Conservation (phyloP, 2,329 filamentous ascomycete genomes). For the Neopestalotiopsis clavispora region DNA sequence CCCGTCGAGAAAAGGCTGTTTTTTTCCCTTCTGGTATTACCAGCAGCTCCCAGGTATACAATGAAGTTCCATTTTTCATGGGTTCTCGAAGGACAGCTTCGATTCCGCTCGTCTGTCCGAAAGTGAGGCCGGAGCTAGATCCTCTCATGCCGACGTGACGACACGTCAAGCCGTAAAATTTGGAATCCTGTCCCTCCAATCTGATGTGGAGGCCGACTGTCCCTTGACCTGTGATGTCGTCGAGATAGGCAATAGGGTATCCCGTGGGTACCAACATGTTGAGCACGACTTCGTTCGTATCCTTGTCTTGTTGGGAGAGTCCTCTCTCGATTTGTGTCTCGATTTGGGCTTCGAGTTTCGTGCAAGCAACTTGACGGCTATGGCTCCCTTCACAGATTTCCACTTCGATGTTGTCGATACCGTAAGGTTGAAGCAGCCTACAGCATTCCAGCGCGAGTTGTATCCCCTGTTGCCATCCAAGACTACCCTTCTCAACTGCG, state of each 20-base stretch:
- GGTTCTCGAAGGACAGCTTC: not conserved
- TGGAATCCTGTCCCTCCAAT: slow-evolving; percentile 2
- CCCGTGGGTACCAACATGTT: not conserved
- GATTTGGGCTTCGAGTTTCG: slow-evolving; percentile 5
- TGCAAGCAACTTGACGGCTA: slow-evolving; percentile 1
- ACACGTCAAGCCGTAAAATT: slow-evolving; percentile 16
- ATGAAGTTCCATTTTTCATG: not conserved
- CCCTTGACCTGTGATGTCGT: slow-evolving; percentile 3
- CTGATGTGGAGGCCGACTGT: slow-evolving; percentile 16
- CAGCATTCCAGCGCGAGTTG: slow-evolving; percentile 17
- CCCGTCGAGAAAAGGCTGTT: no score
- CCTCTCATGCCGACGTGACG: not conserved
- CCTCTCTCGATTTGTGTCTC: not conserved
- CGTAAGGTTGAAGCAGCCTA: slow-evolving; percentile 3
- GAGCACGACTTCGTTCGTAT: not conserved
- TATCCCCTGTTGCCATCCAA: slow-evolving; percentile 17
- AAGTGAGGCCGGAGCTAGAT: not conserved
- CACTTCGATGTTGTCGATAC: slow-evolving; percentile 15
- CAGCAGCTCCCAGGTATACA: not conserved
- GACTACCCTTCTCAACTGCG: slow-evolving; percentile 16
- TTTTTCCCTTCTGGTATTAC: no score
- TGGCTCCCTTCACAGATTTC: slow-evolving; percentile 16
- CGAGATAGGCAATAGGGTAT: slow-evolving; percentile 6
- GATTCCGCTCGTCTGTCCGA: not conserved
- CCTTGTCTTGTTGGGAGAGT: not conserved